Evolutionary conservation across 306 rosid genomes (phyloP).

Genomic region (Prunus mira): DNA sequence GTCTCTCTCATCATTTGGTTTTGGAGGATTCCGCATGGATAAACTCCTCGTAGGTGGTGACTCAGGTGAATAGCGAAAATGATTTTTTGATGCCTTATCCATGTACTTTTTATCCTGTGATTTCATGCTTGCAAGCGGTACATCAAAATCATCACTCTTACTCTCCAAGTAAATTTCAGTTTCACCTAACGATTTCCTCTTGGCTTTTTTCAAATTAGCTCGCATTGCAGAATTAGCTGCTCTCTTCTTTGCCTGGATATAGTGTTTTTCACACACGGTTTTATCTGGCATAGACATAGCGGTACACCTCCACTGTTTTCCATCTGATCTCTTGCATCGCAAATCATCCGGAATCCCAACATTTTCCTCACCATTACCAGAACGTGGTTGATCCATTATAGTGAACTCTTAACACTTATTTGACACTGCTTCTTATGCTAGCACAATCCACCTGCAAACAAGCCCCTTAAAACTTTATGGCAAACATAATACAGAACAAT

Average conservation of each 20-base stretch:
- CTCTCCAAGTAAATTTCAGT: constrained; percentile 59
- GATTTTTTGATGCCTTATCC: constrained; percentile 59
- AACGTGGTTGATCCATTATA: constrained; percentile 57
- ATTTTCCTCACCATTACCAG: constrained; percentile 65
- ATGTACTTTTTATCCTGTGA: constrained; percentile 47
- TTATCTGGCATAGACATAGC: constrained; percentile 99
- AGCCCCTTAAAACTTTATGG: background rate
- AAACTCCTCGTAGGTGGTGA: constrained; percentile 34
- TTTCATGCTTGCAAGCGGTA: constrained; percentile 39
- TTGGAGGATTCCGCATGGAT: constrained; percentile 25
- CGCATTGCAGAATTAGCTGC: constrained; percentile 98
- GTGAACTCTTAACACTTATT: background rate
- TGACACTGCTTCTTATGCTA: background rate
- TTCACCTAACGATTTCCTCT: constrained; percentile 65
- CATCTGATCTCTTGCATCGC: constrained; percentile 96
- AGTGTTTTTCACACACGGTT: constrained; percentile 96
- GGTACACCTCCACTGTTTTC: constrained; percentile 98
- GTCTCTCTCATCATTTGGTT: constrained; percentile 40
- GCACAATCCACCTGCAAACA: background rate
- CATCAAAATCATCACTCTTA: constrained; percentile 73
- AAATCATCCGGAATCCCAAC: constrained; percentile 88
- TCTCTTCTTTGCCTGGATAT: constrained; percentile 94
- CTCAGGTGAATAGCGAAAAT: constrained; percentile 58
- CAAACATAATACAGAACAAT: background rate
- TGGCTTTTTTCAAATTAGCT: constrained; percentile 87